Conservation (phyloP, 305 asterid species). For the Lippia alba region DNA sequence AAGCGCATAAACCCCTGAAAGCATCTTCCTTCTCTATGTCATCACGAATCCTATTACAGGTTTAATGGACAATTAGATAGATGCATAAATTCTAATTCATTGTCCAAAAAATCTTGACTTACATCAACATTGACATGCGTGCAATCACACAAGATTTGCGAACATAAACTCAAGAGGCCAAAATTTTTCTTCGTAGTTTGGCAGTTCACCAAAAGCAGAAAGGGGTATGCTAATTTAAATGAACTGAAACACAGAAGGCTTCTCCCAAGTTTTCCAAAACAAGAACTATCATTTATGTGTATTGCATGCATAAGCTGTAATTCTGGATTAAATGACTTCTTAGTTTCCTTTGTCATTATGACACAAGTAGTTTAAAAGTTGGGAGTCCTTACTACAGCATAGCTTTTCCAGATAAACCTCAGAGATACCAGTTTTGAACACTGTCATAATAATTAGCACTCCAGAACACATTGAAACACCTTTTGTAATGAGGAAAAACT, state of each 20-base stretch:
- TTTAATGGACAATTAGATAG: conserved; percentile 21
- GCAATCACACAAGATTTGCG: not conserved
- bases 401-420: not conserved
- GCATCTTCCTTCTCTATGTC: conserved; percentile 98
- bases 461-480: conserved; percentile 1
- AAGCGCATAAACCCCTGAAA: conserved; percentile 91
- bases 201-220: not conserved
- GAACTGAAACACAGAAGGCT: not conserved
- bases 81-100: not conserved
- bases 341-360: not conserved
- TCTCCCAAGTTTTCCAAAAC: too few relatives aligned
- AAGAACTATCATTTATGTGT: too few relatives aligned
- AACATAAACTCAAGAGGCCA: not conserved
- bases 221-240: conserved; percentile 8
- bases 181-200: conserved; percentile 6
- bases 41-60: conserved; percentile 87
- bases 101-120: not conserved
- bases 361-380: not conserved
- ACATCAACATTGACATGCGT: not conserved
- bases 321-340: not conserved
- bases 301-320: conserved; percentile 2
- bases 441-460: not conserved
- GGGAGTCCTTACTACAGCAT: not conserved
- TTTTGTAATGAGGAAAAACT: conserved; percentile 42
- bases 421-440: not conserved